These are phyloP conservation scores for Avena atlantica DNA, from an alignment of 176 grass and related monocot species.

Conservation along the genomic window DNA sequence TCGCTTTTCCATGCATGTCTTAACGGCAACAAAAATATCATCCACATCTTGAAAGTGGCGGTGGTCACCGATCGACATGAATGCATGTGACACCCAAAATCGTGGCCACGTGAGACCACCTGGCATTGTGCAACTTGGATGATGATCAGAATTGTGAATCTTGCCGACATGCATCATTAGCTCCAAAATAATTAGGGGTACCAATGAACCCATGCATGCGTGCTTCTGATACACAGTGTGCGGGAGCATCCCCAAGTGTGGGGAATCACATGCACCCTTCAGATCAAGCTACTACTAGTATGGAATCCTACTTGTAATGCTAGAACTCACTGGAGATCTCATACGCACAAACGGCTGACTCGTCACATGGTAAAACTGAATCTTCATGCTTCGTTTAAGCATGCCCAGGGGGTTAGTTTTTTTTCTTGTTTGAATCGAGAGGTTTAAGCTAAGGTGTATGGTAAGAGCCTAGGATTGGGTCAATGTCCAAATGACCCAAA, in stretches of 20 bases:
- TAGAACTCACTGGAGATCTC: background rate
- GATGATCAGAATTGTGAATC: slow-evolving; percentile 46
- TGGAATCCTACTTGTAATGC: background rate
- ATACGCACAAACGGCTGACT: background rate
- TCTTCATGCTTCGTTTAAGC: background rate
- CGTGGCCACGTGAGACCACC: slow-evolving; percentile 46
- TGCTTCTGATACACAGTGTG: slow-evolving; percentile 25
- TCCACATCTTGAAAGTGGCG: background rate
- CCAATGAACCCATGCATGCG: slow-evolving; percentile 27
- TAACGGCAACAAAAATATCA: slow-evolving; percentile 3
- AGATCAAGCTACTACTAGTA: slow-evolving; percentile 12
- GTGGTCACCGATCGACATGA: background rate
- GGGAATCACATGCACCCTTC: slow-evolving; percentile 9
- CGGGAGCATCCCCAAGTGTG: slow-evolving; percentile 19
- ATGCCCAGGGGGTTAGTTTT: background rate
- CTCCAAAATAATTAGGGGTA: slow-evolving; percentile 12
- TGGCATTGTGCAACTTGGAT: slow-evolving; percentile 21
- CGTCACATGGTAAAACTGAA: background rate
- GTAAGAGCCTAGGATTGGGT: background rate
- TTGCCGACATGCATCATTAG: slow-evolving; percentile 58
- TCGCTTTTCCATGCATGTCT: slow-evolving; percentile 49
- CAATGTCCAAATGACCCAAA: background rate
- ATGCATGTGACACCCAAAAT: slow-evolving; percentile 48
- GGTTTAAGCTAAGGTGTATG: background rate
- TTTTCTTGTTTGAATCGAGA: background rate